phyloP scores from a whole-genome alignment of 345 rosid species.

The Eucalyptus erythrocorys region DNA sequence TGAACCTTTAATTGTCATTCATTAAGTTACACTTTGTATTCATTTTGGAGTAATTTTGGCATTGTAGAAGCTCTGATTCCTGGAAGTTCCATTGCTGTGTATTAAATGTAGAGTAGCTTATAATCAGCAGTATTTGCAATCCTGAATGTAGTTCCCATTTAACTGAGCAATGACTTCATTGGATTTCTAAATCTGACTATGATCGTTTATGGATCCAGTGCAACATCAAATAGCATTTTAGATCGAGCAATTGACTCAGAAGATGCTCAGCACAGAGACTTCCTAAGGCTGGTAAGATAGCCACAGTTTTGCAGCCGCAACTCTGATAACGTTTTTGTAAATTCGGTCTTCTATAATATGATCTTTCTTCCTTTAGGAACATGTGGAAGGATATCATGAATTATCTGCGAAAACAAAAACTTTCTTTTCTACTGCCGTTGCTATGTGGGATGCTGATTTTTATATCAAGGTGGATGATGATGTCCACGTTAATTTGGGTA shows the following conservation, averaged over 20 bases:
- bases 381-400: slow-evolving; percentile 97
- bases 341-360: background rate
- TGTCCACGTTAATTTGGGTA: slow-evolving; percentile 97
- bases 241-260: slow-evolving; percentile 98
- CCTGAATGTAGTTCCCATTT: background rate
- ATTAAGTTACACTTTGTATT: background rate
- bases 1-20: background rate
- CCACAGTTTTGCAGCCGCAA: background rate
- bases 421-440: slow-evolving; percentile 86
- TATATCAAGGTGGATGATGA: slow-evolving; percentile 98
- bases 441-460: slow-evolving; percentile 92
- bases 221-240: slow-evolving; percentile 87
- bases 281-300: slow-evolving; percentile 77
- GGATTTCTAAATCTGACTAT: background rate
- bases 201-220: slow-evolving; percentile 39
- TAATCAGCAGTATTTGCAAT: background rate
- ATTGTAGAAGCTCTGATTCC: background rate
- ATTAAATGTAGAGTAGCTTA: background rate
- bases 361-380: slow-evolving; percentile 42
- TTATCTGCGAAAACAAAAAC: slow-evolving; percentile 93
- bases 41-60: background rate
- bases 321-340: background rate
- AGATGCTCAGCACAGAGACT: slow-evolving; percentile 91
- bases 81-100: background rate
- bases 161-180: background rate